Percentiles rank a stretch among this genome's conserved stretches.
Conservation (phyloP, 2,329 filamentous ascomycete species). For the Colletotrichum phormii region DNA sequence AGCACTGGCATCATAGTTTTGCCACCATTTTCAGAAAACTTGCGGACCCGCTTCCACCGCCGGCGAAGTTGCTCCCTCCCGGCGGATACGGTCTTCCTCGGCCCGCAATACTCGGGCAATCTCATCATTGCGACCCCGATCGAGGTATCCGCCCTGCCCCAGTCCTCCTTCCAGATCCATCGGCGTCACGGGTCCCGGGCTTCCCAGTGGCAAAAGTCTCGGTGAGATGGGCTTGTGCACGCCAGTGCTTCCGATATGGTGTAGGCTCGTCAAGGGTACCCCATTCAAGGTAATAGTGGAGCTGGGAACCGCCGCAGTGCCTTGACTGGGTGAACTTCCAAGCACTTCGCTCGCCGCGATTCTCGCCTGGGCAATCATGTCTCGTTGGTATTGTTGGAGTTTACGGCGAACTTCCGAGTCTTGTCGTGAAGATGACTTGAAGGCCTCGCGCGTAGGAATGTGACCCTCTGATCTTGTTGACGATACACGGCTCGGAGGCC, state of each 20-base stretch:
- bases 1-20: neutral
- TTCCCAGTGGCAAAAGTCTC: conserved; percentile 63
- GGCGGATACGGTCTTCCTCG: conserved; percentile 47
- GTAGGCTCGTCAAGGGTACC: conserved; percentile 50
- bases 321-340: conserved; percentile 41
- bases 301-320: conserved; percentile 41
- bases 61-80: conserved; percentile 47
- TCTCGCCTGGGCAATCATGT: conserved; percentile 70
- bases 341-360: conserved; percentile 53
- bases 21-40: conserved; percentile 40
- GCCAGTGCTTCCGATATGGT: conserved; percentile 49
- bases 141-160: conserved; percentile 52
- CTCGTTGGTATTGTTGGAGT: conserved; percentile 69
- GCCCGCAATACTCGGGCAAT: conserved; percentile 37
- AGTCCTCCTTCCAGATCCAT: conserved; percentile 62
- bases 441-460: conserved; percentile 39
- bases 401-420: conserved; percentile 62
- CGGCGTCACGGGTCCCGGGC: conserved; percentile 71
- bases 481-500: conserved; percentile 3
- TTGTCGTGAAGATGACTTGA: conserved; percentile 47
- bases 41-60: conserved; percentile 46
- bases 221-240: conserved; percentile 62
- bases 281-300: conserved; percentile 48
- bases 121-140: conserved; percentile 43
- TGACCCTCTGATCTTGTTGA: conserved; percentile 39